A percentile compares a stretch with the other conserved stretches of the same genome.
phyloP scores from a whole-genome alignment of 352 stramenopile genomes.

The Globisporangium barbulae region DNA sequence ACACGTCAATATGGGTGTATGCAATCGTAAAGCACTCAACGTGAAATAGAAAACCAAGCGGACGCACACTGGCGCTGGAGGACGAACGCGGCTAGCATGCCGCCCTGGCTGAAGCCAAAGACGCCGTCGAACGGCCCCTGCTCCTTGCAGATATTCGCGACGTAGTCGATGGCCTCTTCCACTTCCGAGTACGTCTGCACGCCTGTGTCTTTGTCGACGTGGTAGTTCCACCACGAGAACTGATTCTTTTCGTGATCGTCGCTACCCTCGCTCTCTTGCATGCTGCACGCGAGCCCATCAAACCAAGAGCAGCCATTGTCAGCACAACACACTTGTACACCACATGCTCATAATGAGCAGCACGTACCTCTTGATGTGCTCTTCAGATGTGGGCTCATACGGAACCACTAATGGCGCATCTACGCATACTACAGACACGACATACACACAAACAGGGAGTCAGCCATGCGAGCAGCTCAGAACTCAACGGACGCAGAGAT shows the following conservation, averaged over 20 bases:
- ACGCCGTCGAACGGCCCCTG: conserved; percentile 85
- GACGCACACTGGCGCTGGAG: conserved; percentile 66
- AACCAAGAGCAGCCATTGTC: background rate
- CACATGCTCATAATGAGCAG: background rate
- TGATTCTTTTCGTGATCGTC: conserved; percentile 26
- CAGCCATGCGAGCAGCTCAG: background rate
- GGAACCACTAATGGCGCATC: conserved; percentile 63
- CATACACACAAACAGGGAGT: background rate
- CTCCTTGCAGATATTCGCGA: conserved; percentile 52
- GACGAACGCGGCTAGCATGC: conserved; percentile 60
- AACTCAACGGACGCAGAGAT: background rate
- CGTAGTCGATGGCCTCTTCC: conserved; percentile 65
- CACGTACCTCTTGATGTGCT: conserved; percentile 44
- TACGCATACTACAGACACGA: conserved; percentile 55
- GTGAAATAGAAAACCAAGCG: background rate
- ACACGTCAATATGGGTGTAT: background rate
- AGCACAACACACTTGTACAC: background rate
- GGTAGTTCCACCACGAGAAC: conserved; percentile 76
- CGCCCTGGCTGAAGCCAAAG: conserved; percentile 84
- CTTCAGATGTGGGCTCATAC: conserved; percentile 23
- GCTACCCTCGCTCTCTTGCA: conserved; percentile 1
- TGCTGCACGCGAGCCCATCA: conserved; percentile 1
- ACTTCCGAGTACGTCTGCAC: conserved; percentile 43
- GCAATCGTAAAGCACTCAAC: background rate
- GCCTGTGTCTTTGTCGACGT: conserved; percentile 38